Base-by-base conservation (phyloP, 2,329 filamentous ascomycete species). In the Pseudogymnoascus sp. region DNA sequence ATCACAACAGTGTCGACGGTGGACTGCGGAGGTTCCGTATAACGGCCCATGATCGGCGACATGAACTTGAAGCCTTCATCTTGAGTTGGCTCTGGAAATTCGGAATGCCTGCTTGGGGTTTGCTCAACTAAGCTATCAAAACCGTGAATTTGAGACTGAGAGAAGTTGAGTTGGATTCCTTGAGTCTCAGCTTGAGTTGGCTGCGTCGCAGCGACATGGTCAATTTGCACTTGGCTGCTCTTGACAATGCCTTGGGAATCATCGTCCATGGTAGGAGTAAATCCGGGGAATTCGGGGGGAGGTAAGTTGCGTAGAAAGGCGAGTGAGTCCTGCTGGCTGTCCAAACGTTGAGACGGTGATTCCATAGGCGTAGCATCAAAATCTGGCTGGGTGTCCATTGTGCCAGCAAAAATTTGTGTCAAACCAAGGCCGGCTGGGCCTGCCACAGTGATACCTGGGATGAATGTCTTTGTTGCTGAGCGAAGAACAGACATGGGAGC, bases 321-420 rank as follows among this genome's bases (percentile, higher is more conserved):
- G 8, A 83, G 68, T 8, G 82, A 83, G 65, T 83, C 80, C 28
- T 68, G 33, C 1, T 64, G 63, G 5, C 46, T 73, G 65, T 75
- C 59, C 40, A 60, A 14, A 22, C 61, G 62, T 33, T 38, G 46
- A 14, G 43, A 37, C 4, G 61, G 53, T 11, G 63, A 59, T 33
- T 63, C 50, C 6, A 63, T 65, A 26, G 64, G 59, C 6, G 65
- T 62, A 7, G 60, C 56, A 14, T 68, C 66, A 24, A 66, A 2
- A 73, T 72, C 59, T 81, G 76, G 64, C 80, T 78, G 38, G 84
- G 86, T 60, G 59, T 90, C 91, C 85, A 97, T 89, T 0, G 92
- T 96, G 11, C 91, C 91, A 4, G 89, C 90, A 72, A 96, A 97
- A 66, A 95, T 93, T 70, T 96, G 93, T 0, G 91, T 96, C 50